Evolutionary conservation across 805 yeast genomes (phyloP), one percentile per base, ranked within the genome.

Genomic region (Ogataea haglerorum): DNA sequence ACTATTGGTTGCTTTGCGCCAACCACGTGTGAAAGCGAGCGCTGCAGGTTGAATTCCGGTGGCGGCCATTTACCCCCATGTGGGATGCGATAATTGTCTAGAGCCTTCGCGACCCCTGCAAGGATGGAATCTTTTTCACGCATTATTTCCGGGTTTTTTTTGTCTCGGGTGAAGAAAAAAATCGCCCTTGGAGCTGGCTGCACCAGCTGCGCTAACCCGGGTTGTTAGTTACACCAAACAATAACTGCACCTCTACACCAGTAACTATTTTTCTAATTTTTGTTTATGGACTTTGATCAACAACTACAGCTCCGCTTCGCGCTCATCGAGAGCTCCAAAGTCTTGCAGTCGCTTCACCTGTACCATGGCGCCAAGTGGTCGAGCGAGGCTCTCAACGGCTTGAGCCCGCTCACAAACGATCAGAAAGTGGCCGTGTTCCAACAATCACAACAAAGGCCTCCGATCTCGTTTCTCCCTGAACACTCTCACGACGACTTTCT

Each of bases 291-390:
- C 31, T 52, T 53, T 17, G 55, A 56, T 18, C 56, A 56, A 27
- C 54, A 54, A 17, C 15, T 53, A 4, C 57, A 56, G 34, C 51
- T 61, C 2, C 43, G 55, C 6, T 24, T 40, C 6, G 54, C 61
- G 10, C 53, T 75, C 21, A 55, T 72, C 16, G 60, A 57, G 29
- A 72, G 84, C 2, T 63, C 70, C 4, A 46, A 49, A 18, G 65
- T 68, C 4, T 65, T 87, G 14, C 59, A 77, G 1, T 73, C 75
- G 24, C 65, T 86, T 45, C 78, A 84, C 43, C 67, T 88, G 10
- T 71, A 72, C 53, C 80, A 78, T 37, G 80, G 89, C 0, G 78
- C 95, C 3, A 86, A 86, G 65, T 89, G 95, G 95, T 71, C 80
- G 1, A 80, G 87, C 2, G 96, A 88, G 54, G 95, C 95, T 1